These are phyloP conservation scores for Pythium phragmiticola DNA, from an alignment of 352 stramenopile species.

Conservation along the genomic window DNA sequence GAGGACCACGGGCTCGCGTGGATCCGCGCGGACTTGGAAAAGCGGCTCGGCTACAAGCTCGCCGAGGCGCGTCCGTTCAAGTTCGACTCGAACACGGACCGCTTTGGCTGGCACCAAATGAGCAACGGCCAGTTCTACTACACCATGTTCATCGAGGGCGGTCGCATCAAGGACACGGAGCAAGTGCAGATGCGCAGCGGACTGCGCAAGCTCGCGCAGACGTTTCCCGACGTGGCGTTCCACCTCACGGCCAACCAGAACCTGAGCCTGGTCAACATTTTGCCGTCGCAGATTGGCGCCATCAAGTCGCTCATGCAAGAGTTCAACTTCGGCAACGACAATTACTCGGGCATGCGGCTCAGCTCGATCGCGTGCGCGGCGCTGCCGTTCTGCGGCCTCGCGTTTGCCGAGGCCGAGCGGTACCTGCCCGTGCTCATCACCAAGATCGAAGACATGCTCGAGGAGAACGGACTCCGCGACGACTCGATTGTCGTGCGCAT, in stretches of 20 bases:
- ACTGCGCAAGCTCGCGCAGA: constrained; percentile 91
- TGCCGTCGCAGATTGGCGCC: constrained; percentile 84
- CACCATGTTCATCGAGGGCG: constrained; percentile 86
- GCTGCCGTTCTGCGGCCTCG: constrained; percentile 95
- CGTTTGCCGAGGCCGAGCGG: constrained; percentile 96
- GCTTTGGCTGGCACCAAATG: constrained; percentile 76
- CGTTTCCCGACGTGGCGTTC: constrained; percentile 90
- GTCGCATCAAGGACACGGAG: constrained; percentile 92
- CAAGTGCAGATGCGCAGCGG: constrained; percentile 85
- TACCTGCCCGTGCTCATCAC: constrained; percentile 93
- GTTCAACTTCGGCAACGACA: constrained; percentile 90
- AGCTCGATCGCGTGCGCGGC: constrained; percentile 95
- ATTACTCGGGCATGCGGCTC: constrained; percentile 74
- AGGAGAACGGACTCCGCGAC: constrained; percentile 88
- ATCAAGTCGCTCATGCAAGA: constrained; percentile 92
- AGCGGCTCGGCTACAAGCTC: constrained; percentile 93
- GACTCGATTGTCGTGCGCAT: constrained; percentile 97
- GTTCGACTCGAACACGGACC: constrained; percentile 67
- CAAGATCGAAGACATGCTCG: constrained; percentile 91
- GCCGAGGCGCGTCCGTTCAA: constrained; percentile 77
- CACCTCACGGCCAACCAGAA: constrained; percentile 96
- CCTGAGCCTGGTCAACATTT: constrained; percentile 93
- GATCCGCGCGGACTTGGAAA: constrained; percentile 93
- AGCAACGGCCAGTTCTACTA: constrained; percentile 72
- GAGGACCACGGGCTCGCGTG: constrained; percentile 95